These are phyloP conservation scores for Taxillus chinensis DNA, from an alignment of 164 flowering plant species.

Conservation along the genomic window DNA sequence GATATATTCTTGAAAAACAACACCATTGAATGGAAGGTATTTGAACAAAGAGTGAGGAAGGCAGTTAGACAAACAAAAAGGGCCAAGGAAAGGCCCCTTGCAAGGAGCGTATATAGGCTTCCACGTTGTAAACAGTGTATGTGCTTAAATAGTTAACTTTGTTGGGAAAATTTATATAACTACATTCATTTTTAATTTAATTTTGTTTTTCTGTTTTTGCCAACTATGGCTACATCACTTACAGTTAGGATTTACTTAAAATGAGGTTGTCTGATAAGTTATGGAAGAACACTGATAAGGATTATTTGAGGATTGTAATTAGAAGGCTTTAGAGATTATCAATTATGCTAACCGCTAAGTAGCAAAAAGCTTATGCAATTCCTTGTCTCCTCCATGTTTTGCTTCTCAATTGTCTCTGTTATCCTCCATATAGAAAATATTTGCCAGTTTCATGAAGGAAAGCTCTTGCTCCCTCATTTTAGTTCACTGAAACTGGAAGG, in stretches of 20 bases:
- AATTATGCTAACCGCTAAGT: too few species aligned
- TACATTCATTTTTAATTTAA: not conserved
- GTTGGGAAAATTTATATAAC: not conserved
- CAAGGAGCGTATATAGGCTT: slow-evolving; percentile 55
- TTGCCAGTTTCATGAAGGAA: not conserved
- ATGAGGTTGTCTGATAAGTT: too few species aligned
- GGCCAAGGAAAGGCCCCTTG: slow-evolving; percentile 35
- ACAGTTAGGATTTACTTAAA: too few species aligned
- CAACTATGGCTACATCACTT: not conserved
- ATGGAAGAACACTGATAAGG: too few species aligned
- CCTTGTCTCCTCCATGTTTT: not conserved
- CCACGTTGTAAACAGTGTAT: slow-evolving; percentile 63
- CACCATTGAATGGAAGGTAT: slow-evolving; percentile 76
- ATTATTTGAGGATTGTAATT: too few species aligned
- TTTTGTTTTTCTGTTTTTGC: not conserved
- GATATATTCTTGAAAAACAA: slow-evolving; percentile 62
- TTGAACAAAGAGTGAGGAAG: slow-evolving; percentile 57
- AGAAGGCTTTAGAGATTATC: too few species aligned
- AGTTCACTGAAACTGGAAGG: slow-evolving; percentile 24
- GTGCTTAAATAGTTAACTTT: slow-evolving; percentile 24
- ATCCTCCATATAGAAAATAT: too few species aligned
- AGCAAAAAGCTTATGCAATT: not conserved
- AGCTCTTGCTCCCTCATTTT: not conserved
- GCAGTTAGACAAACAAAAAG: slow-evolving; percentile 69
- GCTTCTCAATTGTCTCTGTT: not conserved